phyloP scores from a whole-genome alignment of 1,284 basidiomycete genomes.

The Abortiporus biennis region DNA sequence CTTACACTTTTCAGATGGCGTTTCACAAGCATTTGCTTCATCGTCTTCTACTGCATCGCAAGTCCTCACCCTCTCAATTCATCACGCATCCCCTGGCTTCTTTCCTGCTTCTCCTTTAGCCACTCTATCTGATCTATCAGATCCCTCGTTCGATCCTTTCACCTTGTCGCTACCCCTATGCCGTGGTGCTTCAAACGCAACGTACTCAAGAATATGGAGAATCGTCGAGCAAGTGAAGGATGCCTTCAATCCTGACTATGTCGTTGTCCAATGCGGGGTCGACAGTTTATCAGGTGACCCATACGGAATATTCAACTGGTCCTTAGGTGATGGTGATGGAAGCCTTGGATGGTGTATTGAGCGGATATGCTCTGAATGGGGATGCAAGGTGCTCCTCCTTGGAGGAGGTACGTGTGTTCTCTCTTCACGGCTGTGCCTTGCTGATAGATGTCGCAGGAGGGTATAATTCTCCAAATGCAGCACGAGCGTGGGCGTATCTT shows the following conservation, averaged over 20 bases:
- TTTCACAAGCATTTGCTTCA: slow-evolving; percentile 65
- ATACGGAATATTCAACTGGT: slow-evolving; percentile 75
- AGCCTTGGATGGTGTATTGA: slow-evolving; percentile 68
- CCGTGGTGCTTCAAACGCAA: slow-evolving; percentile 56
- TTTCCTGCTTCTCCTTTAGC: slow-evolving; percentile 66
- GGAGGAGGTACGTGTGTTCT: slow-evolving; percentile 49
- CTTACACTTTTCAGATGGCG: slow-evolving; percentile 88
- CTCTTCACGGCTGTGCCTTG: slow-evolving; percentile 10
- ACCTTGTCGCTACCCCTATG: slow-evolving; percentile 72
- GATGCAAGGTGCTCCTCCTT: slow-evolving; percentile 52
- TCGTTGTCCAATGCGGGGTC: slow-evolving; percentile 82
- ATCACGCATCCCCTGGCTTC: slow-evolving; percentile 78
- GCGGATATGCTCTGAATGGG: slow-evolving; percentile 52
- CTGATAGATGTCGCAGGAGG: slow-evolving; percentile 45
- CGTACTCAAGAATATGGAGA: slow-evolving; percentile 59
- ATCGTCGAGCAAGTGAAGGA: slow-evolving; percentile 55
- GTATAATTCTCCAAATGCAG: slow-evolving; percentile 77
- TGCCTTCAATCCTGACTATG: slow-evolving; percentile 70
- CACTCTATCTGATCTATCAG: slow-evolving; percentile 35
- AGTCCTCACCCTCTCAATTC: slow-evolving; percentile 80
- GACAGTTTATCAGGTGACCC: slow-evolving; percentile 86
- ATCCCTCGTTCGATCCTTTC: slow-evolving; percentile 55
- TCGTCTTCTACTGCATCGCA: slow-evolving; percentile 29
- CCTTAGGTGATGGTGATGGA: slow-evolving; percentile 48
- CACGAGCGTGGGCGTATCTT: slow-evolving; percentile 79